phyloP scores from a whole-genome alignment of 306 rosid species.

The Rubus idaeus region DNA sequence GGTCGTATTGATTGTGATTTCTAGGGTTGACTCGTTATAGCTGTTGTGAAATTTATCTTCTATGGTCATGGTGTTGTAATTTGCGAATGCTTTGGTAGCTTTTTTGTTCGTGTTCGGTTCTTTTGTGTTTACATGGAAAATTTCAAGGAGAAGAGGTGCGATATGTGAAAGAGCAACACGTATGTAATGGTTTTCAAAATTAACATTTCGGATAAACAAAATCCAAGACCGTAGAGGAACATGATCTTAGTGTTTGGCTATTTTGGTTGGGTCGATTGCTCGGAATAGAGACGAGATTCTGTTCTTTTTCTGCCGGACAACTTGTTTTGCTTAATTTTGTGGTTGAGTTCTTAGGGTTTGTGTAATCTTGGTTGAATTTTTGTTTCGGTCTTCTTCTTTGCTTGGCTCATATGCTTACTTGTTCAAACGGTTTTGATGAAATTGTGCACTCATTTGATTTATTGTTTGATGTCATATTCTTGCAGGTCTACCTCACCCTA shows the following conservation, averaged over 20 bases:
- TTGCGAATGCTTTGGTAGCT: neutral
- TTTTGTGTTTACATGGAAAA: no score
- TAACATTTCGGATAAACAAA: neutral
- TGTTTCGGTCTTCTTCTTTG: neutral
- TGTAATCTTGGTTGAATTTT: neutral
- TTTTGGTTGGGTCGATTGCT: neutral
- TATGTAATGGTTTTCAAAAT: neutral
- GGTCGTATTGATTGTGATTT: neutral
- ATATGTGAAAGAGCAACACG: neutral
- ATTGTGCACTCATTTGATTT: neutral
- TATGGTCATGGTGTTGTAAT: neutral
- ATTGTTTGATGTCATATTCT: neutral
- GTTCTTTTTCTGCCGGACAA: neutral
- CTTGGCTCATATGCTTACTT: no score
- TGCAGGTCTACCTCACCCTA: conserved; percentile 78
- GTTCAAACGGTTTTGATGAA: neutral
- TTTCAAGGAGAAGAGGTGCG: neutral
- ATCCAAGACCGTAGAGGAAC: neutral
- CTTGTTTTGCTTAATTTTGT: neutral
- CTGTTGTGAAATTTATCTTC: neutral
- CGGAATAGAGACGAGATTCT: neutral
- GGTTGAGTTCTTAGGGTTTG: neutral
- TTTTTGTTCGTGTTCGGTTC: neutral
- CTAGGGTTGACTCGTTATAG: neutral
- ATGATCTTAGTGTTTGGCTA: neutral